phyloP scores from a whole-genome alignment of 129 eudicot genomes.

The Pulicaria dysenterica region DNA sequence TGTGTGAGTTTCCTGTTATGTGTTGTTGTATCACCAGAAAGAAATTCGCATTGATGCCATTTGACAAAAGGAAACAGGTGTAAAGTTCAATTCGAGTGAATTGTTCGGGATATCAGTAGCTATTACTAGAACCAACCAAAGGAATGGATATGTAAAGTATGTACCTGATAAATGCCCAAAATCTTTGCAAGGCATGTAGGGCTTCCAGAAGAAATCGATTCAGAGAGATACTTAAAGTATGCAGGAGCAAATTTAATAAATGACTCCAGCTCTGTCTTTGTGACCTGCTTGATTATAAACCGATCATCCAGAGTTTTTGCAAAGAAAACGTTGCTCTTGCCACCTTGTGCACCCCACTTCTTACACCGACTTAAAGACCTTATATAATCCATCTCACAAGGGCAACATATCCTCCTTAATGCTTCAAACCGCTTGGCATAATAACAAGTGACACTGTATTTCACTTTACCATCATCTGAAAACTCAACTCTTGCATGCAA shows the following conservation, averaged over 20 bases:
- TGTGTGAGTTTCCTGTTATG: too few species aligned
- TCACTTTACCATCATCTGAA: conserved; percentile 73
- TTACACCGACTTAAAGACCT: conserved; percentile 93
- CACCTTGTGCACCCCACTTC: conserved; percentile 99
- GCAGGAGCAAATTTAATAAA: conserved; percentile 89
- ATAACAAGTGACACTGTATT: conserved; percentile 82
- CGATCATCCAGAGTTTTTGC: conserved; percentile 95
- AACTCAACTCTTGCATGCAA: conserved; percentile 81
- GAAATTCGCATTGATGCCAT: too few species aligned
- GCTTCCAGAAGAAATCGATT: conserved; percentile 75
- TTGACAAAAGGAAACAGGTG: too few species aligned
- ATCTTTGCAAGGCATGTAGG: conserved; percentile 98
- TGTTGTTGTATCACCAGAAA: too few species aligned
- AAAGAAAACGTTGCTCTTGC: conserved; percentile 94
- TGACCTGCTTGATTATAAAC: conserved; percentile 96
- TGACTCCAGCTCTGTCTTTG: conserved; percentile 97
- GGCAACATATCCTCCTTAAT: conserved; percentile 87
- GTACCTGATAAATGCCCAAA: conserved; percentile 98
- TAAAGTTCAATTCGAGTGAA: too few species aligned
- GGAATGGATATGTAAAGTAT: background rate
- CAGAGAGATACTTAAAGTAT: conserved; percentile 87
- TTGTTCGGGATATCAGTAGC: too few species aligned
- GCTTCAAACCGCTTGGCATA: conserved; percentile 87
- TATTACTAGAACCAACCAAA: background rate
- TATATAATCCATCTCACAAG: conserved; percentile 74